Evolutionary conservation across 2,329 filamentous ascomycete genomes (phyloP).

Genomic region (Ascochyta rabiei): DNA sequence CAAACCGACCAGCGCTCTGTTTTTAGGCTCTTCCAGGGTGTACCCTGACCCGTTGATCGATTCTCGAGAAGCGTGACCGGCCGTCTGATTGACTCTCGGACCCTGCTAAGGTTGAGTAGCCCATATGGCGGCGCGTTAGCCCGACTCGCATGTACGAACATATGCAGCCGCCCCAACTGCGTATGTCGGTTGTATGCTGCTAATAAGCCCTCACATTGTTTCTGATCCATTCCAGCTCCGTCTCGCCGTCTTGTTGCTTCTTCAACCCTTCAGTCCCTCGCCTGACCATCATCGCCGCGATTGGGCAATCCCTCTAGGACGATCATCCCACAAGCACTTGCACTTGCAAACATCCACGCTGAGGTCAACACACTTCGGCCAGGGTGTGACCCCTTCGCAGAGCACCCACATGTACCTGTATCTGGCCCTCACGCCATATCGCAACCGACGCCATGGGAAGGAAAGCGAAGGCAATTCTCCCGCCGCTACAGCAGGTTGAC

Average conservation of each 20-base stretch:
- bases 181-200: slow-evolving; percentile 28
- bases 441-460: slow-evolving; percentile 36
- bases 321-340: slow-evolving; percentile 10
- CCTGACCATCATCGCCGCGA: slow-evolving; percentile 2
- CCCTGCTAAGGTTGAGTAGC: slow-evolving; percentile 20
- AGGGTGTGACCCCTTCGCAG: slow-evolving; percentile 17
- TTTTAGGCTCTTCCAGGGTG: slow-evolving; percentile 5
- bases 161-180: slow-evolving; percentile 11
- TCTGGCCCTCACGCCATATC: slow-evolving; percentile 15
- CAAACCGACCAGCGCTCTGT: slow-evolving; percentile 6
- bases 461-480: slow-evolving; percentile 27
- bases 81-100: slow-evolving; percentile 19
- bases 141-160: slow-evolving; percentile 15
- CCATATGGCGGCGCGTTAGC: slow-evolving; percentile 20
- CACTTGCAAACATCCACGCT: slow-evolving; percentile 14
- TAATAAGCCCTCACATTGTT: slow-evolving; percentile 19
- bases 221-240: slow-evolving; percentile 12
- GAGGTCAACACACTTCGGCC: slow-evolving; percentile 21
- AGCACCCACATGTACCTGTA: slow-evolving; percentile 19
- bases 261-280: slow-evolving; percentile 11
- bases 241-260: slow-evolving; percentile 9
- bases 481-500: slow-evolving; percentile 46
- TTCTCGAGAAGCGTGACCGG: slow-evolving; percentile 7
- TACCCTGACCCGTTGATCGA: slow-evolving; percentile 2
- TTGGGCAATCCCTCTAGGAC: slow-evolving; percentile 19